Evolutionary conservation across 805 yeast genomes (phyloP).

Genomic region (Candida palmyrensis): DNA sequence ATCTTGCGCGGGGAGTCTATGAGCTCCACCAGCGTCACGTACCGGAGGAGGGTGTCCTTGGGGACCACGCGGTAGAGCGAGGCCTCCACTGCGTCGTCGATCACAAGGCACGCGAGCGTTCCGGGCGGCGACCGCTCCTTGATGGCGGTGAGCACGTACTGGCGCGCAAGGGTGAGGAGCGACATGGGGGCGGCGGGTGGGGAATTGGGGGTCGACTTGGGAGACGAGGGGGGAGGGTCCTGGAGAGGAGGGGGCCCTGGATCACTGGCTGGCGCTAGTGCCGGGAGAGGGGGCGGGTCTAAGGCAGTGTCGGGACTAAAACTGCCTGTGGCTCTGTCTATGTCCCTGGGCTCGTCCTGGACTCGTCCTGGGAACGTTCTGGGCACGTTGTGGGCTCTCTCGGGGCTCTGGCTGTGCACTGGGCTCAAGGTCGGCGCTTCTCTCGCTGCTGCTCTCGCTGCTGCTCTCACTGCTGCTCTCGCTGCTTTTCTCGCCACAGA

Average conservation of each 20-base stretch:
- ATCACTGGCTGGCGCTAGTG: too few relatives aligned
- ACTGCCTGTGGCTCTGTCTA: too few relatives aligned
- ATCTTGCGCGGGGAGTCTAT: constrained; percentile 59
- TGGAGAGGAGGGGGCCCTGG: not conserved
- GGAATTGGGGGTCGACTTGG: constrained; percentile 1
- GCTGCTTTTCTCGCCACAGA: too few relatives aligned
- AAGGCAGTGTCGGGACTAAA: too few relatives aligned
- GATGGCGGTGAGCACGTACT: constrained; percentile 25
- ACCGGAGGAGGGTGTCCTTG: constrained; percentile 43
- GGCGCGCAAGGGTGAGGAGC: constrained; percentile 6
- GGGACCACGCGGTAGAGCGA: constrained; percentile 44
- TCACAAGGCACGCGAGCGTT: constrained; percentile 37
- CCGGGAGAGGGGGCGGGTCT: too few relatives aligned
- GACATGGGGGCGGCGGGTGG: constrained; percentile 1
- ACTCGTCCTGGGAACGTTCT: too few relatives aligned
- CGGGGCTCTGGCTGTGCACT: too few relatives aligned
- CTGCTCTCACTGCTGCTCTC: too few relatives aligned
- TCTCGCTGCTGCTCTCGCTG: too few relatives aligned
- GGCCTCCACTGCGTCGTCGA: constrained; percentile 52
- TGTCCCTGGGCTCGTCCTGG: too few relatives aligned
- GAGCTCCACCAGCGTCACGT: constrained; percentile 60
- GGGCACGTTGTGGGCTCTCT: too few relatives aligned
- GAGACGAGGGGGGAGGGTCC: not conserved
- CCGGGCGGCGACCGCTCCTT: constrained; percentile 24
- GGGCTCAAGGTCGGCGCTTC: too few relatives aligned